A percentile compares a stretch with the other conserved stretches of the same genome.
These are phyloP conservation scores for Penicillium fuscoglaucum DNA, from an alignment of 2,329 filamentous ascomycete species.

Conservation along the genomic window DNA sequence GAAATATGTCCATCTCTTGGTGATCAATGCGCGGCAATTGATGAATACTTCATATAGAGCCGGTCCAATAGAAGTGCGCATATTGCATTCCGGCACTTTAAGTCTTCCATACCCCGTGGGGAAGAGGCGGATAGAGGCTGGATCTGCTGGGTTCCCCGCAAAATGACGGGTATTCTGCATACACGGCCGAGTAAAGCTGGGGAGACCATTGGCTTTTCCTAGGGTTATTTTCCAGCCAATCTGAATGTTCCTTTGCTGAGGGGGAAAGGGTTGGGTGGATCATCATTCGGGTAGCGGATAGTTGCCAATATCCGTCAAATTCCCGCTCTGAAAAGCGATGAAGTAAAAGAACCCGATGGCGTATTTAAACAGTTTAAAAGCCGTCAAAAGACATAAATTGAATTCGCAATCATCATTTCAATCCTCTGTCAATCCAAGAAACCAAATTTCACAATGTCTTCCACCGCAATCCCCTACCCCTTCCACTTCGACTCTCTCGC, in stretches of 20 bases:
- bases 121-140: not conserved
- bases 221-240: not conserved
- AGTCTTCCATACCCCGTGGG: not conserved
- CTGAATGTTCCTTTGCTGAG: not conserved
- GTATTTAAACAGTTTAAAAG: not conserved
- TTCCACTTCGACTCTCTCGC: slow-evolving; percentile 18
- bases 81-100: not conserved
- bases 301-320: not conserved
- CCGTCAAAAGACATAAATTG: not conserved
- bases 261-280: not conserved
- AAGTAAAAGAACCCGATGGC: not conserved
- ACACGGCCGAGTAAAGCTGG: too few species aligned
- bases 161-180: too few species aligned
- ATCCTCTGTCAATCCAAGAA: not conserved
- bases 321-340: not conserved
- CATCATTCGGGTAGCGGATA: not conserved
- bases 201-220: not conserved
- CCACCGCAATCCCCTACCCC: slow-evolving; percentile 18
- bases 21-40: not conserved
- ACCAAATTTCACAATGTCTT: slow-evolving; percentile 10
- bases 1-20: not conserved
- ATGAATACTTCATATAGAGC: not conserved
- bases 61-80: not conserved
- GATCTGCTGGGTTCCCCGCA: too few species aligned
- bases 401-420: not conserved